phyloP scores from a whole-genome alignment of 2,329 filamentous ascomycete species.

The Aspergillus fumigatiaffinis region DNA sequence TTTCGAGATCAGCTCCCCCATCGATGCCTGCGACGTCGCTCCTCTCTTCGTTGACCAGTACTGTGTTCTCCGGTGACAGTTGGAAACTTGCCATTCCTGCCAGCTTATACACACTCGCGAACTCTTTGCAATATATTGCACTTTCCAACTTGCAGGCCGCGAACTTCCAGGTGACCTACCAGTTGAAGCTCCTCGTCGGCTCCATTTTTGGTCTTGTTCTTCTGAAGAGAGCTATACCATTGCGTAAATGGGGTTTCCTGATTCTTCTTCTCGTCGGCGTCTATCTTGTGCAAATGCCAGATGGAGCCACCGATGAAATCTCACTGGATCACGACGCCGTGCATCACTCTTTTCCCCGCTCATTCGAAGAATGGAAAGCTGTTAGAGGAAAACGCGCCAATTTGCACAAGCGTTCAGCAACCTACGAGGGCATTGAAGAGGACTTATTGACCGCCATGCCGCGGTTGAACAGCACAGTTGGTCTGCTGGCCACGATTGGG shows the following conservation, averaged over 20 bases:
- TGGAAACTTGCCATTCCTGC: slow-evolving; percentile 94
- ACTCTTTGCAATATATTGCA: slow-evolving; percentile 88
- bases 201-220: slow-evolving; percentile 81
- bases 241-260: slow-evolving; percentile 75
- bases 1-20: slow-evolving; percentile 70
- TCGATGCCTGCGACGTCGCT: slow-evolving; percentile 76
- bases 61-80: slow-evolving; percentile 82
- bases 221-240: slow-evolving; percentile 65
- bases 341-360: slow-evolving; percentile 67
- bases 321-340: slow-evolving; percentile 58
- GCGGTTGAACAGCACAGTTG: slow-evolving; percentile 72
- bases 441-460: slow-evolving; percentile 52
- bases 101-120: slow-evolving; percentile 83
- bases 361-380: slow-evolving; percentile 68
- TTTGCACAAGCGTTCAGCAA: slow-evolving; percentile 70
- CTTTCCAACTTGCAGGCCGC: slow-evolving; percentile 88
- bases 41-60: slow-evolving; percentile 72
- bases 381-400: slow-evolving; percentile 47
- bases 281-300: slow-evolving; percentile 76
- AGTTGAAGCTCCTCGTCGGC: slow-evolving; percentile 89
- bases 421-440: slow-evolving; percentile 80
- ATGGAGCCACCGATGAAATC: slow-evolving; percentile 51
- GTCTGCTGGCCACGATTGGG: slow-evolving; percentile 71
- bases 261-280: slow-evolving; percentile 77
- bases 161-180: slow-evolving; percentile 89